Evolutionary conservation across 495 filamentous ascomycete species (phyloP).

Genomic region (Talaromyces adpressus): DNA sequence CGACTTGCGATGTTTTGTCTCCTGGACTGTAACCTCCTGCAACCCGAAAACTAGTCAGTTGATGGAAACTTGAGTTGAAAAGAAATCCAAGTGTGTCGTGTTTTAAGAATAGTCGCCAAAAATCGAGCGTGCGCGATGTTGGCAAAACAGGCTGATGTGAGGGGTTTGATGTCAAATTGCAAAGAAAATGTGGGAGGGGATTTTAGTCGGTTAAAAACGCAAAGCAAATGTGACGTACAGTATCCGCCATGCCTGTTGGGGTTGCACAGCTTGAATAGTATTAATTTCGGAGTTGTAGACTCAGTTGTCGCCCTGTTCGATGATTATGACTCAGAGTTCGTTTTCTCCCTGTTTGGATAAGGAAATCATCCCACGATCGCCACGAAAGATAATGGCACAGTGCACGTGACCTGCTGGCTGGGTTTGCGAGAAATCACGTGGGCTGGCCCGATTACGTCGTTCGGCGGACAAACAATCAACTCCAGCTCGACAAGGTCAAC

Average conservation of each 20-base stretch:
- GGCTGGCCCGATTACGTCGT: conserved; percentile 3
- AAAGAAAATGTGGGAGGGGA: conserved; percentile 37
- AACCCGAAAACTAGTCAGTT: conserved; percentile 3
- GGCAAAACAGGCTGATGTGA: neutral
- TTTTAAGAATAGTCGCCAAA: neutral
- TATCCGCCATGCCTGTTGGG: conserved; percentile 27
- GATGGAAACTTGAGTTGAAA: neutral
- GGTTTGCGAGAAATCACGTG: neutral
- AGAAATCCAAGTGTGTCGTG: neutral
- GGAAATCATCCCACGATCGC: neutral
- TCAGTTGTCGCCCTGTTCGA: neutral
- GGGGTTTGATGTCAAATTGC: conserved; percentile 1
- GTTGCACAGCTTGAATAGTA: neutral
- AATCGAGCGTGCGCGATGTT: neutral
- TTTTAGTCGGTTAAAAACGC: conserved; percentile 18
- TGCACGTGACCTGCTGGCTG: neutral
- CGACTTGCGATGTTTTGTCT: conserved; percentile 65
- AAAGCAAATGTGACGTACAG: conserved; percentile 49
- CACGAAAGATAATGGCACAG: neutral
- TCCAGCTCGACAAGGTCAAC: neutral
- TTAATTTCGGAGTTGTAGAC: neutral
- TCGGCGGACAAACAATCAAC: neutral
- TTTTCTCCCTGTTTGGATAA: neutral
- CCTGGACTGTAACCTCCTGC: conserved; percentile 25
- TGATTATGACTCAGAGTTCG: neutral